These are phyloP conservation scores for Friedmanniomyces simplex DNA, from an alignment of 495 filamentous ascomycete species.

Conservation along the genomic window DNA sequence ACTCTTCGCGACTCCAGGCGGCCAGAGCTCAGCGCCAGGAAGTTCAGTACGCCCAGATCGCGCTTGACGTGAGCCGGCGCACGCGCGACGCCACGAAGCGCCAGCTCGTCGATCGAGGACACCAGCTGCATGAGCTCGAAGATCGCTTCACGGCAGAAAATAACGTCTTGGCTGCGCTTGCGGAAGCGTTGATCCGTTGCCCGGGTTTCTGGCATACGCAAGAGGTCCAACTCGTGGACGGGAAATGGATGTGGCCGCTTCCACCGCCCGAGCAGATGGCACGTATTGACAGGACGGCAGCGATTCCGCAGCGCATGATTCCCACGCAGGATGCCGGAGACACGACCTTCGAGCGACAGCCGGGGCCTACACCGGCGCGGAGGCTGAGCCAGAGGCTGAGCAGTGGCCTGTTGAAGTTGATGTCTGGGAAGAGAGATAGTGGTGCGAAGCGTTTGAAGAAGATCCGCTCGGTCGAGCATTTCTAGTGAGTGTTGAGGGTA, in stretches of 20 bases:
- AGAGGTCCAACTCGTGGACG: not conserved
- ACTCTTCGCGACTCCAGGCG: not conserved
- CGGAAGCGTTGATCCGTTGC: not conserved
- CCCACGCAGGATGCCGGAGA: not conserved
- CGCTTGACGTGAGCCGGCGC: not conserved
- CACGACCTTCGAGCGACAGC: not conserved
- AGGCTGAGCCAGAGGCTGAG: not conserved
- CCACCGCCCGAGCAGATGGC: not conserved
- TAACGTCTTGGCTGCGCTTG: not conserved
- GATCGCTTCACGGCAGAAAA: not conserved
- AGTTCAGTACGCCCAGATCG: not conserved
- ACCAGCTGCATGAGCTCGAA: not conserved
- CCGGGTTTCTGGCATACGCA: not conserved
- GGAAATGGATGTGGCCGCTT: constrained; percentile 1
- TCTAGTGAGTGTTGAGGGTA: not conserved
- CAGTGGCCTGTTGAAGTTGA: not conserved
- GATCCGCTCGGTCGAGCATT: not conserved
- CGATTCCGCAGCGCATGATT: not conserved
- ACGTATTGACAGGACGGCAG: not conserved
- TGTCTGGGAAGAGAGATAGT: not conserved
- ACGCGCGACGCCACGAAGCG: not conserved
- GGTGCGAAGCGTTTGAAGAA: not conserved
- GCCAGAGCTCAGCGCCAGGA: not conserved
- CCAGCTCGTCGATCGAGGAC: not conserved
- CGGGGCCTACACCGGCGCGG: not conserved